Percentiles rank a stretch among this genome's conserved stretches.
Conservation (phyloP, 768 basidiomycete genomes). For the Rhizopogon salebrosus region DNA sequence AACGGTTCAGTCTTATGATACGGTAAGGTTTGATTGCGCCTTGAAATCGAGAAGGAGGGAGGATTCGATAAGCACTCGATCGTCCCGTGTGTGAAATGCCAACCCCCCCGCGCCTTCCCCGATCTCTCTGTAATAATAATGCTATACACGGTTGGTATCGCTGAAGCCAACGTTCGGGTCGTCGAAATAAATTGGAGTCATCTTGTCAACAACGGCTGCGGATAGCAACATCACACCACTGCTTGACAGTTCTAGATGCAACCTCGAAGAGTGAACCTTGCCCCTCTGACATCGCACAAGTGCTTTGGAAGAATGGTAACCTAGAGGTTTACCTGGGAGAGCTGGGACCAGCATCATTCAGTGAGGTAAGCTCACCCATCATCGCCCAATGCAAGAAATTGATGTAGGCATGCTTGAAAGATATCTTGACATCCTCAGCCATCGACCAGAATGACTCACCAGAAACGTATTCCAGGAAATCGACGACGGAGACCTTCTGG, state of each 20-base stretch:
- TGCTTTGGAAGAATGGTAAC: not conserved
- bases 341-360: too few relatives aligned
- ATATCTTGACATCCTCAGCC: not conserved
- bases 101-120: too few relatives aligned
- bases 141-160: not conserved
- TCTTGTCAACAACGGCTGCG: conserved; percentile 10
- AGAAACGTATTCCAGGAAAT: conserved; percentile 12
- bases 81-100: too few relatives aligned
- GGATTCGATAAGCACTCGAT: too few relatives aligned
- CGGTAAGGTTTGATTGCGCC: too few relatives aligned
- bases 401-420: conserved; percentile 7
- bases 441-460: conserved; percentile 1
- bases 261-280: too few relatives aligned
- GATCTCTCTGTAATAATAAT: too few relatives aligned
- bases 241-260: not conserved
- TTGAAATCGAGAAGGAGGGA: too few relatives aligned
- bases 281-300: not conserved
- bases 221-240: conserved; percentile 12
- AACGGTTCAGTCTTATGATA: too few relatives aligned
- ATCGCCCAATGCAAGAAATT: not conserved
- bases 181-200: conserved; percentile 12
- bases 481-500: too few relatives aligned
- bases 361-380: not conserved
- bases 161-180: not conserved
- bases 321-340: not conserved